phyloP scores from a whole-genome alignment of 164 flowering plant species.

The Hamamelis virginiana region DNA sequence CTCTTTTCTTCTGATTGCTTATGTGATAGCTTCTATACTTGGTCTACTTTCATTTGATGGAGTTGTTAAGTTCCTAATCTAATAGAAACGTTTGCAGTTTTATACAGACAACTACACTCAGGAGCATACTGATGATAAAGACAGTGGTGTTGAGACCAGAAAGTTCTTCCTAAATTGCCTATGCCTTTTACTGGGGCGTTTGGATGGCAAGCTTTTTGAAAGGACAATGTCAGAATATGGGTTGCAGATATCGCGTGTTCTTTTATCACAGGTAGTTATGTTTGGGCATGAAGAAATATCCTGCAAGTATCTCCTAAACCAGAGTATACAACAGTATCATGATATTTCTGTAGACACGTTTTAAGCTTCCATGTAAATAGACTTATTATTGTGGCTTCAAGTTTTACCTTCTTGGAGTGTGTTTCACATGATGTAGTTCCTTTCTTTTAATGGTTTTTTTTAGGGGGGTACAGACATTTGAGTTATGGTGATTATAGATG shows the following conservation, averaged over 20 bases:
- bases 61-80: conserved; percentile 15
- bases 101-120: conserved; percentile 41
- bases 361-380: too few species aligned
- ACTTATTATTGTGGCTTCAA: too few species aligned
- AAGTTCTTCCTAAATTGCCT: conserved; percentile 79
- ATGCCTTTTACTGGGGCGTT: conserved; percentile 72
- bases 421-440: too few species aligned
- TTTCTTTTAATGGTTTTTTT: too few species aligned
- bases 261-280: conserved; percentile 58
- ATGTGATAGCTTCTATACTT: not conserved
- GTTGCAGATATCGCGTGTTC: conserved; percentile 38
- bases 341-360: too few species aligned
- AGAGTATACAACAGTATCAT: too few species aligned
- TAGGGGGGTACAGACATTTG: too few species aligned
- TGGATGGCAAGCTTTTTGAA: conserved; percentile 53
- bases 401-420: too few species aligned
- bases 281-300: not conserved
- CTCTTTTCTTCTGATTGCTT: not conserved
- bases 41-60: not conserved
- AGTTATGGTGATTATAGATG: too few species aligned
- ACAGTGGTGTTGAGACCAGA: conserved; percentile 53
- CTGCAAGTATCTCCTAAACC: too few species aligned
- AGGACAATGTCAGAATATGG: conserved; percentile 50
- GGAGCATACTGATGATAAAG: conserved; percentile 28
- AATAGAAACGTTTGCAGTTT: conserved; percentile 42